Evolutionary conservation across 371 early-diverging fungal species (phyloP).

Genomic region (Mucor plumbeus): DNA sequence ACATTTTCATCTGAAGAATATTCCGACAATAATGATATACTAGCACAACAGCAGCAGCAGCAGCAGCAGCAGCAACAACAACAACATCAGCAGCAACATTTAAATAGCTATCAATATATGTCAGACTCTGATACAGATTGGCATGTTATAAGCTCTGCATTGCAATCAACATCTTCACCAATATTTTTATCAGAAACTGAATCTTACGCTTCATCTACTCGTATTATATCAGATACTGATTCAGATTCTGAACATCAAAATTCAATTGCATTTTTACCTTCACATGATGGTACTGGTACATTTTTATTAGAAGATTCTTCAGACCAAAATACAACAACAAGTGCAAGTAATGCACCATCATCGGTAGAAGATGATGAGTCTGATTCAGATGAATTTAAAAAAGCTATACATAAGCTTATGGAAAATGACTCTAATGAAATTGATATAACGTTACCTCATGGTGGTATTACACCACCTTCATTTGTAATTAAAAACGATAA

Average conservation of each 20-base stretch:
- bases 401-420: not conserved
- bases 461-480: constrained; percentile 40
- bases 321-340: constrained; percentile 24
- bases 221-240: constrained; percentile 44
- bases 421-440: not conserved
- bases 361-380: constrained; percentile 18
- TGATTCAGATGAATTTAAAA: not conserved
- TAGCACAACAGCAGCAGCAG: not conserved
- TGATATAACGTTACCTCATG: constrained; percentile 43
- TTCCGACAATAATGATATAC: constrained; percentile 1
- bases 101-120: constrained; percentile 5
- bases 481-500: constrained; percentile 25
- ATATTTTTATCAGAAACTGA: constrained; percentile 41
- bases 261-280: constrained; percentile 33
- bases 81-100: not conserved
- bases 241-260: constrained; percentile 31
- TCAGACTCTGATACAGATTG: constrained; percentile 55
- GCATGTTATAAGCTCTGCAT: constrained; percentile 49
- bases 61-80: constrained; percentile 2
- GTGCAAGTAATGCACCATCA: not conserved
- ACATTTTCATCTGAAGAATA: constrained; percentile 22
- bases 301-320: constrained; percentile 37
- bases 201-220: constrained; percentile 19
- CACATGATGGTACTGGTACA: constrained; percentile 55
- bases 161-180: constrained; percentile 25